phyloP scores from a whole-genome alignment of 768 basidiomycete genomes.

The Boletus rubroflammeus region DNA sequence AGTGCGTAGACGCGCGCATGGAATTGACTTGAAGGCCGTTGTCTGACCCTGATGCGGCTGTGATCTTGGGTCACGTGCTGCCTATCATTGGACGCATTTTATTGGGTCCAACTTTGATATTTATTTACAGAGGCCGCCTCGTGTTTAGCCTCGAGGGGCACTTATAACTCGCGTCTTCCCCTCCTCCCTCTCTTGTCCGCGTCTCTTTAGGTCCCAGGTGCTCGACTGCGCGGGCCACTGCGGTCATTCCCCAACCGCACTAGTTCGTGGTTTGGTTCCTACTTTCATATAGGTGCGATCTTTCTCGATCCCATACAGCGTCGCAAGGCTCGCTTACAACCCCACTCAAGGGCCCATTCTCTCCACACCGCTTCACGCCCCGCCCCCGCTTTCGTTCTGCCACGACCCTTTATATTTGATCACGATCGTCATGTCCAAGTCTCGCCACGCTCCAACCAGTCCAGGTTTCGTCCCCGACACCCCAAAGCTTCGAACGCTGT shows the following conservation, averaged over 20 bases:
- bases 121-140: slow-evolving; percentile 20
- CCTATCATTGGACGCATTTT: slow-evolving; percentile 19
- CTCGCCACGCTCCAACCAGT: slow-evolving; percentile 13
- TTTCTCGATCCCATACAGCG: background rate
- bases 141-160: slow-evolving; percentile 26
- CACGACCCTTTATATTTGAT: slow-evolving; percentile 18
- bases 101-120: slow-evolving; percentile 12
- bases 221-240: slow-evolving; percentile 26
- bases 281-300: slow-evolving; percentile 13
- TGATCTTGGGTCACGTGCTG: slow-evolving; percentile 24
- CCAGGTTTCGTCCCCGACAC: slow-evolving; percentile 19
- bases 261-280: slow-evolving; percentile 14
- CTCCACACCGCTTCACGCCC: background rate
- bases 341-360: background rate
- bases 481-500: slow-evolving; percentile 15
- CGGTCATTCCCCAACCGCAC: slow-evolving; percentile 19
- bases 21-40: too few relatives aligned
- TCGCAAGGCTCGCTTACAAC: background rate
- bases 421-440: slow-evolving; percentile 30
- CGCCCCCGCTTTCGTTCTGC: slow-evolving; percentile 13
- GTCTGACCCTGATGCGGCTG: background rate
- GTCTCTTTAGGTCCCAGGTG: slow-evolving; percentile 14
- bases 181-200: slow-evolving; percentile 10
- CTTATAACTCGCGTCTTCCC: slow-evolving; percentile 15
- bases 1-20: background rate